Base-by-base conservation (phyloP, 805 yeast species). In the Pachysolen tannophilus region DNA sequence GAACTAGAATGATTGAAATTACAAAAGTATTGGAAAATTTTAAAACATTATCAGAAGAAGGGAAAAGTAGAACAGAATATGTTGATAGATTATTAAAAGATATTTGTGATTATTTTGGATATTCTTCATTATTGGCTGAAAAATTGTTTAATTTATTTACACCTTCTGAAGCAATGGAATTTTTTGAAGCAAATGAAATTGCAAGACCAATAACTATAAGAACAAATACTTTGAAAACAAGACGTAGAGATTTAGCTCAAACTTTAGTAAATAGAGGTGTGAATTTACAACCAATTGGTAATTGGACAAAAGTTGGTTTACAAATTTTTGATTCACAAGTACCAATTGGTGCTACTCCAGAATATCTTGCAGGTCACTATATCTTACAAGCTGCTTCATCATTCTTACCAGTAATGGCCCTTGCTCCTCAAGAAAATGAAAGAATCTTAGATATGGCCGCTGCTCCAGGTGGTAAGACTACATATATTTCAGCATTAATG, bases 321-420 rank as follows among this genome's bases (percentile, higher is more conserved):
- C 98, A 92, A 61, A 80, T 92, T 35, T 92, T 90, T 56, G 99
- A 92, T 55, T 88, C 97, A 17, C 97, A 88, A 59, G 97, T 92
- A n/a, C 98, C 99, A 29, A 84, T 92, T 48, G 99, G 99, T 60
- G 98, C 99, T 30, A 92, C 99, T 7, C 98, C 99, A 29, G 99
- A 92, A 63, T 92, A 92, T 56, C 68, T 92, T 52, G 94, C 97
- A 10, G 99, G 99, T 52, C 95, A 92, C 54, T 92, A 92, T 63
- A 92, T 92, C 43, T 65, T 92, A 50, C 99, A 92, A 62, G 99
- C 99, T 28, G 99, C 99, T 16, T 88, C 97, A 5, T 88, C 97
- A 8, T 92, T 90, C 61, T 65, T 92, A 53, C 99, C 99, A 7
- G 96, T 88, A 15, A 85, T 92, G 90, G 99, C 99, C 1, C 66